phyloP scores from a whole-genome alignment of 345 rosid species.

The Eutrema japonicum region DNA sequence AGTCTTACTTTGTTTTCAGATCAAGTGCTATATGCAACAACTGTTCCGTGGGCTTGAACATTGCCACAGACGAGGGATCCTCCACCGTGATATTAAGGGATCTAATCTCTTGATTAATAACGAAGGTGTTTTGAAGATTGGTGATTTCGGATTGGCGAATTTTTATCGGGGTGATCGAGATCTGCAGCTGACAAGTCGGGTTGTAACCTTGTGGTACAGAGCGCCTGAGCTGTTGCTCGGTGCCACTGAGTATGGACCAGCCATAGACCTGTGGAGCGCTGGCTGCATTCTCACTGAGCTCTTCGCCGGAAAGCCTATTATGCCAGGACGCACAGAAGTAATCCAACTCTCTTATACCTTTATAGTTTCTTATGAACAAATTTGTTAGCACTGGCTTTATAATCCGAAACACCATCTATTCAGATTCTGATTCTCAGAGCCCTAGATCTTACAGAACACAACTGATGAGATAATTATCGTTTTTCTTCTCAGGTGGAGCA shows the following conservation, averaged over 20 bases:
- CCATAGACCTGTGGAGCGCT: conserved; percentile 88
- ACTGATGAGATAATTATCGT: neutral
- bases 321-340: conserved; percentile 96
- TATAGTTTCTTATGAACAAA: neutral
- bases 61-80: conserved; percentile 81
- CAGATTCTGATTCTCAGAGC: neutral
- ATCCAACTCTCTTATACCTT: neutral
- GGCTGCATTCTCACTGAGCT: conserved; percentile 88
- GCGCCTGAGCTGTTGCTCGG: conserved; percentile 86
- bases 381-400: neutral
- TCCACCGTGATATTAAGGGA: conserved; percentile 84
- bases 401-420: neutral
- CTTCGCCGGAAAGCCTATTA: conserved; percentile 73
- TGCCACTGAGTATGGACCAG: conserved; percentile 81
- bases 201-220: conserved; percentile 91
- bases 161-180: conserved; percentile 56
- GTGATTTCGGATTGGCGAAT: conserved; percentile 84
- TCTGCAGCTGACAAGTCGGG: conserved; percentile 73
- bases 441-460: neutral
- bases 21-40: conserved; percentile 83
- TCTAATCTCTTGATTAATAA: conserved; percentile 75
- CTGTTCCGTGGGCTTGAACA: conserved; percentile 80
- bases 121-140: conserved; percentile 73
- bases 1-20: conserved; percentile 46
- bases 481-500: conserved; percentile 70